Base-by-base conservation (phyloP, 371 early-diverging fungal genomes). In the Basidiobolus meristosporus region DNA sequence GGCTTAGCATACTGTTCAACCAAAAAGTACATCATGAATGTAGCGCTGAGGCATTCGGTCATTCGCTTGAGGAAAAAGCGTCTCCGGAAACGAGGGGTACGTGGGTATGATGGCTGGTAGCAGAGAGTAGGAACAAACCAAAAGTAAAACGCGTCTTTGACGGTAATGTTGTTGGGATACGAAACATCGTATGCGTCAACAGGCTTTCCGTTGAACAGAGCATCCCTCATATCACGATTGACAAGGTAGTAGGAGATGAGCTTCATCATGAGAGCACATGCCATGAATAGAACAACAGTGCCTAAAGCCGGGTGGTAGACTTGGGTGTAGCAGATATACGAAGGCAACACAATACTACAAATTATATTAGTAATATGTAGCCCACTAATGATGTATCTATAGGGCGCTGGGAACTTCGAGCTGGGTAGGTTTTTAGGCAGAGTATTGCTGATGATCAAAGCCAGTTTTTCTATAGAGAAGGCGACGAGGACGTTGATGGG, bases 51-150 rank as follows among this genome's bases (percentile, higher is more conserved):
- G 11, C 76, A 48, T 56, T 90, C 90, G 1, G 65, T 50, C 0
- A 80, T 41, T 9, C 89, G 81, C 55, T 84, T 89, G 41, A 81
- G 41, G 50, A 89, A 68, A 44, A 85, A 88, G 7, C 65, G 64
- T 43, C 58, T 59, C 26, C 86, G 68, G 45, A 88, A 74, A 28
- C 57, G 57, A 0, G 59, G 48, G 0, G 76, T 66, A 17, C 79
- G 68, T 46, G 91, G 91, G 50, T 88, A 90, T 0, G 72, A 64
- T 14, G 82, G 79, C 49, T 90, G 91, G 53, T 89, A 90, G 51
- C 84, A 81, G 43, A 90, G 58, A 0, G 91, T 90, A 1, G 90
- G 91, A 1, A 80, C 81, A 44, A 75, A 60, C 59, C 70, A 65
- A 51, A 84, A 90, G 49, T 89, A 85, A 2, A 63, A 46, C 22